phyloP scores from a whole-genome alignment of 2,329 filamentous ascomycete genomes.

The Atkinsonella texensis region DNA sequence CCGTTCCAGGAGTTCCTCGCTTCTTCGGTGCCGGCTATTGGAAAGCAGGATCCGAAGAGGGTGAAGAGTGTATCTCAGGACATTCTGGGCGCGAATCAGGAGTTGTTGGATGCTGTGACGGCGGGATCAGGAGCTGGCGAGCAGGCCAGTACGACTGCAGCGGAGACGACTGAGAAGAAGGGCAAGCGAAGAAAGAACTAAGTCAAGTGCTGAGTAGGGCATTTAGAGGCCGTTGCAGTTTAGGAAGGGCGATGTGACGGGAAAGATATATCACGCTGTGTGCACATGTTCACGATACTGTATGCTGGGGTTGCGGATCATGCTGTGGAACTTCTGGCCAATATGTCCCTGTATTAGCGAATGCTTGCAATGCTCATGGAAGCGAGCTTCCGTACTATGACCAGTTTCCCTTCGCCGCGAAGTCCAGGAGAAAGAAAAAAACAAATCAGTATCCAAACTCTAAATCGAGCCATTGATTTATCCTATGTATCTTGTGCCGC shows the following conservation, averaged over 20 bases:
- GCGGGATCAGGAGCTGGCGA: conserved; percentile 18
- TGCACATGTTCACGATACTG: neutral
- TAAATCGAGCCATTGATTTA: neutral
- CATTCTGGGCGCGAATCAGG: conserved; percentile 28
- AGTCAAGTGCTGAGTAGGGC: neutral
- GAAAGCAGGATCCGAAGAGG: conserved; percentile 50
- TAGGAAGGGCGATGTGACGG: neutral
- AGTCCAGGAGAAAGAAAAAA: neutral
- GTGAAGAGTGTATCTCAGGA: conserved; percentile 26
- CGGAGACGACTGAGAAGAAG: conserved; percentile 25
- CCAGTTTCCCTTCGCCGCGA: too few species aligned
- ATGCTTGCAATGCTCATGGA: neutral
- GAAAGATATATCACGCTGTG: neutral
- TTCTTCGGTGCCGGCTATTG: conserved; percentile 52
- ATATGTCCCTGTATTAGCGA: neutral
- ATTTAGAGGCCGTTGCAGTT: neutral
- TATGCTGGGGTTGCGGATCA: neutral
- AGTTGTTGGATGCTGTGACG: conserved; percentile 37
- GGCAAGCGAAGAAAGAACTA: conserved; percentile 35
- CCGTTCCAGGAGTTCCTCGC: conserved; percentile 74
- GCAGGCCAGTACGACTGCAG: conserved; percentile 18
- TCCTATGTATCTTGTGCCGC: neutral
- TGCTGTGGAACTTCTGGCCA: neutral
- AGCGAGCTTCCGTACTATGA: neutral
- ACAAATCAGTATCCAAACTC: too few species aligned